Evolutionary conservation across 2,329 filamentous ascomycete species (phyloP).

Genomic region (Coleophoma cylindrospora): DNA sequence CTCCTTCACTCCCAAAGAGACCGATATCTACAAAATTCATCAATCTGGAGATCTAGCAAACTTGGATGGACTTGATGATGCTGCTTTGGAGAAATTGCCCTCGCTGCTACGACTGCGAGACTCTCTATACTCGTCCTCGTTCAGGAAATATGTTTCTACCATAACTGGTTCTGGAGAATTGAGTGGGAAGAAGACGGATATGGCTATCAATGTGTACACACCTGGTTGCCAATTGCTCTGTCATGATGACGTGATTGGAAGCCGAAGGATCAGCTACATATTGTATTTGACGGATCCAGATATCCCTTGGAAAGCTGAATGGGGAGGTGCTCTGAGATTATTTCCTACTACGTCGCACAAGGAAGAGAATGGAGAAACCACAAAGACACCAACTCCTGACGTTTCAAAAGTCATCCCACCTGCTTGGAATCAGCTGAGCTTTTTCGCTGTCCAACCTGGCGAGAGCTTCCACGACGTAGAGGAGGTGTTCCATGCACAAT

Average conservation of each 20-base stretch:
- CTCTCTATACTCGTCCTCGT: slow-evolving; percentile 84
- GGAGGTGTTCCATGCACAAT: slow-evolving; percentile 78
- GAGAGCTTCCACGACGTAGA: slow-evolving; percentile 99
- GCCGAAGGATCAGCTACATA: slow-evolving; percentile 91
- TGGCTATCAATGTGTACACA: slow-evolving; percentile 98
- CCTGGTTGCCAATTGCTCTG: slow-evolving; percentile 93
- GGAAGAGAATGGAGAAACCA: slow-evolving; percentile 66
- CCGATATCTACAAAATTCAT: slow-evolving; percentile 99
- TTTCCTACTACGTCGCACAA: slow-evolving; percentile 67
- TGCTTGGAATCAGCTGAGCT: slow-evolving; percentile 94
- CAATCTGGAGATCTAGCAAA: slow-evolving; percentile 97
- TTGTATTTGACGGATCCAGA: slow-evolving; percentile 94
- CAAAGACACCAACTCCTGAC: slow-evolving; percentile 76
- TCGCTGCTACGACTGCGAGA: slow-evolving; percentile 90
- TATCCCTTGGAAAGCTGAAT: slow-evolving; percentile 80
- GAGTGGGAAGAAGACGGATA: slow-evolving; percentile 92
- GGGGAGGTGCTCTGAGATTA: slow-evolving; percentile 87
- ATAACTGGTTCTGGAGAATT: slow-evolving; percentile 84
- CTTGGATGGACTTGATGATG: slow-evolving; percentile 86
- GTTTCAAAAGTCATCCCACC: slow-evolving; percentile 81
- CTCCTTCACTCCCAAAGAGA: slow-evolving; percentile 96
- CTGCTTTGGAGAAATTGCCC: slow-evolving; percentile 78
- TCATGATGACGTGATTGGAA: slow-evolving; percentile 99
- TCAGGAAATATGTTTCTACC: slow-evolving; percentile 81
- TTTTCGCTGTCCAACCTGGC: slow-evolving; percentile 97